Conservation (phyloP, 2,329 filamentous ascomycete species). For the Colletotrichum viniferum region DNA sequence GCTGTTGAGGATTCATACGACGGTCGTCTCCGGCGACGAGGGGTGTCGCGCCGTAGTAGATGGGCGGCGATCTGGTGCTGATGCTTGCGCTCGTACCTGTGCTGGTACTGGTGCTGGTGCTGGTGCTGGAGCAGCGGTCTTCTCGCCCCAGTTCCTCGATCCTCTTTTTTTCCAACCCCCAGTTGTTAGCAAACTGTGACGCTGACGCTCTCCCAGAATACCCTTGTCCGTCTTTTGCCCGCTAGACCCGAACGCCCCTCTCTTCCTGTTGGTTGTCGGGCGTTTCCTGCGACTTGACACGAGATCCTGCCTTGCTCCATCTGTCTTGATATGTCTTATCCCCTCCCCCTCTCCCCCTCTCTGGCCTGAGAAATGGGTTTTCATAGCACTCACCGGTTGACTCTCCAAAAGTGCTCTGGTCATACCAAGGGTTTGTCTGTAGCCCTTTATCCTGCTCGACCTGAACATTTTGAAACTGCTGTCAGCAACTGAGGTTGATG, state of each 20-base stretch:
- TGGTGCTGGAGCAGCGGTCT: slow-evolving; percentile 17
- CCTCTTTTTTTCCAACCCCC: slow-evolving; percentile 9
- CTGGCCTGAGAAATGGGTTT: not conserved
- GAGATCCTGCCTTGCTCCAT: not conserved
- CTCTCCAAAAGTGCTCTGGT: slow-evolving; percentile 30
- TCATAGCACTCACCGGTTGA: slow-evolving; percentile 13
- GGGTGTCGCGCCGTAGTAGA: slow-evolving; percentile 34
- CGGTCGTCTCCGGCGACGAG: slow-evolving; percentile 40
- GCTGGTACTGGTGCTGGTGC: slow-evolving; percentile 24
- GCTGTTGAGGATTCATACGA: slow-evolving; percentile 50
- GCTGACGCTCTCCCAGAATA: not conserved
- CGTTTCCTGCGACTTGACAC: not conserved
- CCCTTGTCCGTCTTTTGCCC: not conserved
- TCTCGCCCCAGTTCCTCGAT: slow-evolving; percentile 19
- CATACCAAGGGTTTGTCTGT: slow-evolving; percentile 29
- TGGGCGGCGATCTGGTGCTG: slow-evolving; percentile 30
- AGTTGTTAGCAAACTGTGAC: slow-evolving; percentile 4
- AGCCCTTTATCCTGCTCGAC: slow-evolving; percentile 21
- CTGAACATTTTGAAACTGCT: slow-evolving; percentile 22
- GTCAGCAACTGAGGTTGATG: slow-evolving; percentile 25
- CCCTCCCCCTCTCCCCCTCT: not conserved
- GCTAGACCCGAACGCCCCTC: not conserved
- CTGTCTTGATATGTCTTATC: not conserved
- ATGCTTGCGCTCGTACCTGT: slow-evolving; percentile 23
- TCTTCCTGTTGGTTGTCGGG: not conserved